Evolutionary conservation across 768 basidiomycete species (phyloP), one percentile per base, ranked within the genome.

Genomic region (Lentinula boryana): DNA sequence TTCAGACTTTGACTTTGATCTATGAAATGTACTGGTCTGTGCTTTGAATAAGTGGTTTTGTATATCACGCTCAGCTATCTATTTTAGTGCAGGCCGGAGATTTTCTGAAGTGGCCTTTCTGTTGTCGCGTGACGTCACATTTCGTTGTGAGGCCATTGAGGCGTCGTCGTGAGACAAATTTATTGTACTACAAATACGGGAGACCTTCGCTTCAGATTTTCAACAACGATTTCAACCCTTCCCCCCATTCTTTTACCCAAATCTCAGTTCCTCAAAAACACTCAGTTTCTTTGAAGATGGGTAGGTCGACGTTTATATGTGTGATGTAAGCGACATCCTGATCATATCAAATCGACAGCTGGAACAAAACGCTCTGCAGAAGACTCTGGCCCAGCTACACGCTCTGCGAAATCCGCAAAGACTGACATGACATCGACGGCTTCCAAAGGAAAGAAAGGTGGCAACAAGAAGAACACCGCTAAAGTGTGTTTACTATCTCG

Each of bases 1-100:
- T 66, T 89, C 88, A 35, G 93, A 93, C 70, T 89, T 95, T 69
- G 91, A 93, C 67, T 86, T 87, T 68, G 86, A 86, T 66, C 73
- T 86, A 74, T 87, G 82, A 63, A 57, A 50, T 55, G n/a, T 54
- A 48, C 10, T 46, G 66, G 38, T 63, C 41, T 57, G 13, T 44
- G 18, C 21, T 35, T 36, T 54, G 50, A 31, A 49, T 54, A 21
- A 0, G 4, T 36, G 1, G 21, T 54, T 54, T 2, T 36, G 53
- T 33, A 16, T 13, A 35, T 13, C 35, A 36, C 51, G 8, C 53
- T 18, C 53, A 36, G 5, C 53, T 38, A 16, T 36, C 13, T n/a
- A 27, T 27, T 27, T 27, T 27, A 27, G 27, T 27, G 27, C 27
- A 32, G 21, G 7, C 33, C 31, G 31, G 21, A 7, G 51, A 54